Evolutionary conservation across 2,329 filamentous ascomycete genomes (phyloP), one percentile per base, ranked within the genome.

Genomic region (Trichoderma breve): DNA sequence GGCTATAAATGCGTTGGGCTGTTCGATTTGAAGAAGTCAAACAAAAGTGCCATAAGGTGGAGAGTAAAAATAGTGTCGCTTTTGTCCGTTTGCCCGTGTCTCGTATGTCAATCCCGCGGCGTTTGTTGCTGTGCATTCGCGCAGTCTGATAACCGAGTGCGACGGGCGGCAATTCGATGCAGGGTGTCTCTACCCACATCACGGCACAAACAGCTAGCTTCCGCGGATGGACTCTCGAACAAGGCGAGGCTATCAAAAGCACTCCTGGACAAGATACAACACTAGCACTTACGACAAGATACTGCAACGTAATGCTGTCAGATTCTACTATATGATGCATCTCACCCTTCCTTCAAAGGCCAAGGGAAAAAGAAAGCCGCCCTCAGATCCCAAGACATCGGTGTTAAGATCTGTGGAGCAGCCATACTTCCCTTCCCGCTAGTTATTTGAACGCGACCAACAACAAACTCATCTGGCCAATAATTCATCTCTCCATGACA

Each of bases 351-450:
- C 4, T 21, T 51, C 5, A 24, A 24, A 24, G 11, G n/a, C 9
- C n/a, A 11, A 51, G 9, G n/a, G 14, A 14, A 14, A 24, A 6
- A 7, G 9, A 51, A 53, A 2, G 5, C n/a, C 47, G 5, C 47
- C 34, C n/a, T 32, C 61, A 18, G 47, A 61, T 9, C 36, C 34
- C 55, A 36, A 61, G 36, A 60, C 26, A n/a, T 61, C 39, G 70
- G 55, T 57, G 30, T 55, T 43, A 32, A 69, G 6, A 57, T 69
- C 57, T 57, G 68, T 63, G 30, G 55, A 61, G 70, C 57, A 63
- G 39, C 55, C 24, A 9, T n/a, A 15, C 24, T 36, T 24, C 43
- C 57, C 57, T 43, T 57, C 30, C 26, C 21, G n/a, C 24, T 18
- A 26, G 14, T 30, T 14, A 39, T 34, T 18, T 51, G 21, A 61